Conservation (phyloP, 2,329 filamentous ascomycete species). For the Aureobasidium sp. region DNA sequence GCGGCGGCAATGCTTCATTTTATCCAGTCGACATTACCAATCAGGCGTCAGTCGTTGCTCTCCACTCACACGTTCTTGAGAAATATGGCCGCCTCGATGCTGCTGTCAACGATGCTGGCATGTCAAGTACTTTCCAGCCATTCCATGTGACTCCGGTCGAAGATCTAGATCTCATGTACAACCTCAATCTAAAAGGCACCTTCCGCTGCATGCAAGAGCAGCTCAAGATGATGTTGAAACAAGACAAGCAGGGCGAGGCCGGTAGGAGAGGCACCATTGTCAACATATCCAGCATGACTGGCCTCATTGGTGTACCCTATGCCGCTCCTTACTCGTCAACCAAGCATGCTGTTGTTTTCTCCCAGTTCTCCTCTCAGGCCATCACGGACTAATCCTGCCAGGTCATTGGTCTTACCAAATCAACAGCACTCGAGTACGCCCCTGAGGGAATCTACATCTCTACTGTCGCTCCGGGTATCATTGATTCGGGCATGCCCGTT, state of each 20-base stretch:
- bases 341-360: neutral
- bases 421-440: neutral
- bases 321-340: neutral
- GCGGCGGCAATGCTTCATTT: neutral
- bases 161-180: neutral
- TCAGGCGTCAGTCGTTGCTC: neutral
- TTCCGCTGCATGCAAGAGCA: constrained; percentile 9
- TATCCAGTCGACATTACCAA: neutral
- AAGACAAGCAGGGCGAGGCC: neutral
- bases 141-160: neutral
- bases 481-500: neutral
- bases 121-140: neutral
- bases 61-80: neutral
- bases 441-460: neutral
- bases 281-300: constrained; percentile 2
- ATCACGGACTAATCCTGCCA: neutral
- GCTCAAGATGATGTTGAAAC: constrained; percentile 5
- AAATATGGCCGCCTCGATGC: neutral
- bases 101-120: constrained; percentile 5
- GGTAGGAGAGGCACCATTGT: neutral
- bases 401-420: neutral
- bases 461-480: neutral
- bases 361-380: neutral
- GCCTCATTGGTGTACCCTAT: neutral
- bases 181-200: neutral